Conservation (phyloP, 345 rosid genomes). For the Eucalyptus tenuipes region DNA sequence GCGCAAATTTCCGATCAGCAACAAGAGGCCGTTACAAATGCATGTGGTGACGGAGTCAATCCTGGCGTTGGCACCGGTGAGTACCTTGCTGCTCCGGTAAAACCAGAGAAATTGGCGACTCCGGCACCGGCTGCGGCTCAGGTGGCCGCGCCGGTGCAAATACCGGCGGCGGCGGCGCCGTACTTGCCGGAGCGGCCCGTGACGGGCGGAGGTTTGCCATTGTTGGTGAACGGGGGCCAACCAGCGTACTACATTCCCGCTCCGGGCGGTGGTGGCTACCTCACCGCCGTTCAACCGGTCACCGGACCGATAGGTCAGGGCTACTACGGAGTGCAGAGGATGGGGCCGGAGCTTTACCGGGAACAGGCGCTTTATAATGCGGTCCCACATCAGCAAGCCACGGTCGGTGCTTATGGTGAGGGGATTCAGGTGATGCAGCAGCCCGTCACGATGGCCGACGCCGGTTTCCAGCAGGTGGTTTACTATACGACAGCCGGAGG, state of each 20-base stretch:
- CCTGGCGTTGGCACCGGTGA: slow-evolving; percentile 3
- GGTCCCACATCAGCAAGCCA: slow-evolving; percentile 4
- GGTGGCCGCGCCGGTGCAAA: slow-evolving; percentile 10
- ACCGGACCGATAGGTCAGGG: slow-evolving; percentile 18
- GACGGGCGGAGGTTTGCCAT: slow-evolving; percentile 4
- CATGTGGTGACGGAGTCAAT: slow-evolving; percentile 6
- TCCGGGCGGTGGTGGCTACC: slow-evolving; percentile 1
- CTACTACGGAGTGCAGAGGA: slow-evolving; percentile 30
- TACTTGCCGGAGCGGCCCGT: slow-evolving; percentile 26
- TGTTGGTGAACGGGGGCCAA: slow-evolving; percentile 12
- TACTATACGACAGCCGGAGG: slow-evolving; percentile 19
- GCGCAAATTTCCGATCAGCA: slow-evolving; percentile 13
- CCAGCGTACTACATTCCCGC: slow-evolving; percentile 26
- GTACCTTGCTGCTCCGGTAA: background rate
- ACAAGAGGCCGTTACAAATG: background rate
- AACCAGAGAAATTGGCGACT: background rate
- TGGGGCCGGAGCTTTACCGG: slow-evolving; percentile 18
- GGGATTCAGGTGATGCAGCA: slow-evolving; percentile 7
- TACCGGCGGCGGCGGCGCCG: slow-evolving; percentile 7
- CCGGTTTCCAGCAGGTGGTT: slow-evolving; percentile 28
- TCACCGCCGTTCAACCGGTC: slow-evolving; percentile 16
- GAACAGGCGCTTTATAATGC: slow-evolving; percentile 26
- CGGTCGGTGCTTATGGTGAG: slow-evolving; percentile 1
- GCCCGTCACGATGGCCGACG: slow-evolving; percentile 10
- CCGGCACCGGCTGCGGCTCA: background rate